phyloP scores from a whole-genome alignment of 495 filamentous ascomycete genomes.

The Pseudoneurospora amorphoporcata region DNA sequence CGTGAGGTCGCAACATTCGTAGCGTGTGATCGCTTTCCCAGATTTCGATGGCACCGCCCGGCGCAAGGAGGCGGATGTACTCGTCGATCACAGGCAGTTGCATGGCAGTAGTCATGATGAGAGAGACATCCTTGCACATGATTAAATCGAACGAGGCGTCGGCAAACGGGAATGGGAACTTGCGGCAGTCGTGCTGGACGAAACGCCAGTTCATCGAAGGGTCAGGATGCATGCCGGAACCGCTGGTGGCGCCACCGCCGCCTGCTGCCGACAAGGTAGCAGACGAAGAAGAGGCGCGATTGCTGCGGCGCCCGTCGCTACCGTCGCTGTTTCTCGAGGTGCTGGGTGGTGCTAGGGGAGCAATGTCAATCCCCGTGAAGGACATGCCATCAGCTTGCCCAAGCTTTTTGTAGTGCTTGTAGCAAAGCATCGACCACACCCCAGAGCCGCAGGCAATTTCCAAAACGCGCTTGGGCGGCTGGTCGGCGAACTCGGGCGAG shows the following conservation, averaged over 20 bases:
- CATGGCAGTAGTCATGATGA: constrained; percentile 54
- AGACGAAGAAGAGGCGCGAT: constrained; percentile 3
- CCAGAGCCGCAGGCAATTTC: constrained; percentile 85
- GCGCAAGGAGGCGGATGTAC: constrained; percentile 63
- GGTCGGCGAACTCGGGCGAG: constrained; percentile 50
- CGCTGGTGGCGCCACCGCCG: not conserved
- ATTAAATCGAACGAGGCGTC: constrained; percentile 83
- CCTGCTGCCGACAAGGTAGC: not conserved
- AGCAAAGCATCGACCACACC: constrained; percentile 80
- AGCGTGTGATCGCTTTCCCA: constrained; percentile 78
- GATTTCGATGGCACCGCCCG: constrained; percentile 73
- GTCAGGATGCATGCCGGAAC: constrained; percentile 23
- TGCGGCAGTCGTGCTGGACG: constrained; percentile 75
- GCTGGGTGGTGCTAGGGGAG: constrained; percentile 50
- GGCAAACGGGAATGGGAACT: constrained; percentile 64
- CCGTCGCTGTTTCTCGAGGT: not conserved
- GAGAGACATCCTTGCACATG: constrained; percentile 77
- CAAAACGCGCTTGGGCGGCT: constrained; percentile 65
- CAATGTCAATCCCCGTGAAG: constrained; percentile 80
- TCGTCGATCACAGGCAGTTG: constrained; percentile 62
- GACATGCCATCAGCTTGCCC: constrained; percentile 46
- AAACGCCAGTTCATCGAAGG: constrained; percentile 80
- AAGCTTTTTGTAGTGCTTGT: constrained; percentile 56
- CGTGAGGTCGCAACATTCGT: constrained; percentile 66
- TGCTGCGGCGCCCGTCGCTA: not conserved